Evolutionary conservation across 352 stramenopile species (phyloP).

Genomic region (Thraustochytrium sp.): DNA sequence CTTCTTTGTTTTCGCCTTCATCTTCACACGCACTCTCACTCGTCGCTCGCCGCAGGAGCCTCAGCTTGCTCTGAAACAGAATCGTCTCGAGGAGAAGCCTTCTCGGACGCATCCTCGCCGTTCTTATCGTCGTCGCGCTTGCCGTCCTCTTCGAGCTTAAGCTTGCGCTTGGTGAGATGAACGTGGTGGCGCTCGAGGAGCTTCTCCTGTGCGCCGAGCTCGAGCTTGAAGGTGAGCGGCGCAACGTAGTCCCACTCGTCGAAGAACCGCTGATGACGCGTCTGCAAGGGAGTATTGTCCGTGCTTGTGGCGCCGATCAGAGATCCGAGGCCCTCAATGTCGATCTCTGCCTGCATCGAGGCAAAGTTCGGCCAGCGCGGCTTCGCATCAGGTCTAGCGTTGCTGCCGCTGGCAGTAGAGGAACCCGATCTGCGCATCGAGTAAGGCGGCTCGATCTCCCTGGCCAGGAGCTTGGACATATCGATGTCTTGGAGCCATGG

Average conservation of each 20-base stretch:
- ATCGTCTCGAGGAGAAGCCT: too few relatives aligned
- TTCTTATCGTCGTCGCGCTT: too few relatives aligned
- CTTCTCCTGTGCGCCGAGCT: conserved; percentile 53
- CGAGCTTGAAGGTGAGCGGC: conserved; percentile 66
- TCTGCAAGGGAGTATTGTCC: conserved; percentile 11
- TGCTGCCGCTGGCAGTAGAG: not conserved
- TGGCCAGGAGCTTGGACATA: conserved; percentile 39
- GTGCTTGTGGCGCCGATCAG: not conserved
- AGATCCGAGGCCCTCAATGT: conserved; percentile 65
- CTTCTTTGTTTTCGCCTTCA: too few relatives aligned
- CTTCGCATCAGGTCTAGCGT: conserved; percentile 10
- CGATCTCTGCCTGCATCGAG: conserved; percentile 41
- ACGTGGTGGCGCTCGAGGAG: too few relatives aligned
- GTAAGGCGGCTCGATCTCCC: conserved; percentile 9
- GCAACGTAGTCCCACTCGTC: conserved; percentile 76
- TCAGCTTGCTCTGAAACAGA: too few relatives aligned
- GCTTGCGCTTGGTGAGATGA: too few relatives aligned
- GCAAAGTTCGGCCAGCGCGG: conserved; percentile 39
- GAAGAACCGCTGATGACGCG: conserved; percentile 66
- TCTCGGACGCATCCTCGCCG: too few relatives aligned
- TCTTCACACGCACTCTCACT: too few relatives aligned
- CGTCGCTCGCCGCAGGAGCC: too few relatives aligned
- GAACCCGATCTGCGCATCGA: too few relatives aligned
- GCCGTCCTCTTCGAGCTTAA: too few relatives aligned
- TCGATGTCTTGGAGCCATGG: conserved; percentile 65